Conservation (phyloP, 176 grass and related monocot genomes). For the Pharus latifolius region DNA sequence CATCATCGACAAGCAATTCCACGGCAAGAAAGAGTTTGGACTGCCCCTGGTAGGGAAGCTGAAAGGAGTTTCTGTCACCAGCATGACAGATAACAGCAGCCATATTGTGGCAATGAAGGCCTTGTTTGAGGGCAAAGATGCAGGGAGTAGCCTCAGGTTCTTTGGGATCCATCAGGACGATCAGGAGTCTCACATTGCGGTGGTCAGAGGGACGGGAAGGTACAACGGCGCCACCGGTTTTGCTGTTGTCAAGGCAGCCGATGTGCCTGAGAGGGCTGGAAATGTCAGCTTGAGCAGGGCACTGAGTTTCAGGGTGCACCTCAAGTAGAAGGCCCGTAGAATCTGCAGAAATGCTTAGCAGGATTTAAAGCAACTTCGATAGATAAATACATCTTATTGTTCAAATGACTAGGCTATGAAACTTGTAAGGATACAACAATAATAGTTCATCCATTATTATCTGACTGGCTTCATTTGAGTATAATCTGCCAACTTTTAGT, state of each 20-base stretch:
- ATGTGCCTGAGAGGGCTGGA: background rate
- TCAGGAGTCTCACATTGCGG: slow-evolving; percentile 45
- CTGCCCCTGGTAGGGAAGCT: slow-evolving; percentile 27
- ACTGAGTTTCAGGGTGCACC: slow-evolving; percentile 46
- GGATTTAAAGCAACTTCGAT: background rate
- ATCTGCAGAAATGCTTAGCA: background rate
- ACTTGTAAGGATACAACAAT: too few species aligned
- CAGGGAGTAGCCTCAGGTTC: slow-evolving; percentile 51
- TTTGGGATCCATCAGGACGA: slow-evolving; percentile 34
- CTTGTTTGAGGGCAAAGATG: slow-evolving; percentile 17
- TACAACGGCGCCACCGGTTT: slow-evolving; percentile 38
- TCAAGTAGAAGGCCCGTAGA: slow-evolving; percentile 20
- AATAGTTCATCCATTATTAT: too few species aligned
- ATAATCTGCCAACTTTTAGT: background rate
- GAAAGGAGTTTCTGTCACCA: slow-evolving; percentile 52
- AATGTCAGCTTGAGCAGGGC: background rate
- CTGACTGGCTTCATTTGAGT: background rate
- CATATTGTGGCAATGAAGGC: slow-evolving; percentile 52
- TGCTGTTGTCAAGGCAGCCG: slow-evolving; percentile 19
- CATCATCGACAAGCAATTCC: slow-evolving; percentile 43
- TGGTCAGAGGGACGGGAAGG: slow-evolving; percentile 61
- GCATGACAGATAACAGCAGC: slow-evolving; percentile 25
- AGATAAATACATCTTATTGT: too few species aligned
- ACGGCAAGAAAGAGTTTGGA: slow-evolving; percentile 25
- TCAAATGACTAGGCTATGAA: too few species aligned